Conservation (phyloP, 306 rosid species). For the Neltuma alba region DNA sequence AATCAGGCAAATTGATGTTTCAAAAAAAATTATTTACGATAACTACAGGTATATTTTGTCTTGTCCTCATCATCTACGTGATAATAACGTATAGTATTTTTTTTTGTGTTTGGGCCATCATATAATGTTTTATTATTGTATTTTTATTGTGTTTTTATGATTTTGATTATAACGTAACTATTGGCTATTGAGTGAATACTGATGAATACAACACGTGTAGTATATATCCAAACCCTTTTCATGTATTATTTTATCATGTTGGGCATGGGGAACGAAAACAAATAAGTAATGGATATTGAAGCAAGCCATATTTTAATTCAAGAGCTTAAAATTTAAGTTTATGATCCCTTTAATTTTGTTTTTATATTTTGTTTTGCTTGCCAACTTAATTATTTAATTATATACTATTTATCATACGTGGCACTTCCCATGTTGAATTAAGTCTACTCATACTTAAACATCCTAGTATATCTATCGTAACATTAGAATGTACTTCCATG, state of each 20-base stretch:
- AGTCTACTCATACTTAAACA: not conserved
- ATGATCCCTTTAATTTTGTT: too few species aligned
- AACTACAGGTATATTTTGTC: slow-evolving; percentile 22
- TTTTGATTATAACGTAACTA: not conserved
- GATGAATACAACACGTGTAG: slow-evolving; percentile 34
- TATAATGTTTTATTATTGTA: too few species aligned
- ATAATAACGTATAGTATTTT: not conserved
- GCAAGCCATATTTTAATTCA: too few species aligned
- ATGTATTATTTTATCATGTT: not conserved
- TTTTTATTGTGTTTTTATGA: not conserved
- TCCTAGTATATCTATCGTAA: too few species aligned
- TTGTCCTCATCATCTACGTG: slow-evolving; percentile 14
- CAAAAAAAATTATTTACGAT: not conserved
- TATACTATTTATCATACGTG: too few species aligned
- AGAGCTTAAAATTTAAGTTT: not conserved
- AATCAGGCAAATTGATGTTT: too few species aligned
- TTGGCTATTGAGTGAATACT: slow-evolving; percentile 20
- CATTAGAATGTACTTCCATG: not conserved
- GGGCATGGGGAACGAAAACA: too few species aligned
- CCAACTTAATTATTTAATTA: too few species aligned
- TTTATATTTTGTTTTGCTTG: too few species aligned
- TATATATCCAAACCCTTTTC: not conserved
- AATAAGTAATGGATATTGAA: too few species aligned
- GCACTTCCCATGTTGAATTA: not conserved
- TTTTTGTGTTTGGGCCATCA: too few species aligned